A percentile compares a stretch with the other conserved stretches of the same genome.
These are phyloP conservation scores for Scheffersomyces lignicola DNA, from an alignment of 1,139 yeast genomes.

Conservation along the genomic window DNA sequence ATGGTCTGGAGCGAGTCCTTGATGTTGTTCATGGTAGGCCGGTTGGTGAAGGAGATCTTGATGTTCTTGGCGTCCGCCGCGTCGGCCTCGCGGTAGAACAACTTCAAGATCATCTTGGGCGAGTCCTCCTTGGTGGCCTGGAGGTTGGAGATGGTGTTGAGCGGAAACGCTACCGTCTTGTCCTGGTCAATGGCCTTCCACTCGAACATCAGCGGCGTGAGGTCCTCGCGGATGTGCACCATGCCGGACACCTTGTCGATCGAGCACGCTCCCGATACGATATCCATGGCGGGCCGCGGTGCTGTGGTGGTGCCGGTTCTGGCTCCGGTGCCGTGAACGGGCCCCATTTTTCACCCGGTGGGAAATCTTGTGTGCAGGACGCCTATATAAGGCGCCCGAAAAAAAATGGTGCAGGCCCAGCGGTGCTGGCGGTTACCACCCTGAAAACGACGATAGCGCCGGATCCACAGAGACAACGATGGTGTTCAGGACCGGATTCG, in stretches of 20 bases:
- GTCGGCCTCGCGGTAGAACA: slow-evolving; percentile 40
- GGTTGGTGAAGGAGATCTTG: slow-evolving; percentile 63
- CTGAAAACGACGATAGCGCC: too few species aligned
- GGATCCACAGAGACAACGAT: too few species aligned
- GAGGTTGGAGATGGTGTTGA: slow-evolving; percentile 56
- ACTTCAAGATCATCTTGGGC: slow-evolving; percentile 67
- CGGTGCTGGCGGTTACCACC: too few species aligned
- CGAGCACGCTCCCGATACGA: slow-evolving; percentile 64
- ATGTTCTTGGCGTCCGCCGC: slow-evolving; percentile 42
- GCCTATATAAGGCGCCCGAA: too few species aligned
- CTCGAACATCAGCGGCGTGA: slow-evolving; percentile 59
- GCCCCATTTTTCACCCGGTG: too few species aligned
- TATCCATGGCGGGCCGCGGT: slow-evolving; percentile 27
- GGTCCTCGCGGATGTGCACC: slow-evolving; percentile 63
- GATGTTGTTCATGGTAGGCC: slow-evolving; percentile 75
- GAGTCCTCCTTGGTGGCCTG: slow-evolving; percentile 75
- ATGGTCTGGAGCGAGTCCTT: slow-evolving; percentile 70
- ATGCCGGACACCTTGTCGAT: slow-evolving; percentile 69
- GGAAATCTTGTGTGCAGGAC: too few species aligned
- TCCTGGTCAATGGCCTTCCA: slow-evolving; percentile 74
- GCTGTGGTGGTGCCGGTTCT: too few species aligned
- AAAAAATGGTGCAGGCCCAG: too few species aligned
- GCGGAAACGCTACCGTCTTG: slow-evolving; percentile 45
- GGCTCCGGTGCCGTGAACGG: too few species aligned
- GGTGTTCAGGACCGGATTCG: too few species aligned